phyloP scores from a whole-genome alignment of 192 early-diverging fungal genomes.

The Spizellomyces punctatus region DNA sequence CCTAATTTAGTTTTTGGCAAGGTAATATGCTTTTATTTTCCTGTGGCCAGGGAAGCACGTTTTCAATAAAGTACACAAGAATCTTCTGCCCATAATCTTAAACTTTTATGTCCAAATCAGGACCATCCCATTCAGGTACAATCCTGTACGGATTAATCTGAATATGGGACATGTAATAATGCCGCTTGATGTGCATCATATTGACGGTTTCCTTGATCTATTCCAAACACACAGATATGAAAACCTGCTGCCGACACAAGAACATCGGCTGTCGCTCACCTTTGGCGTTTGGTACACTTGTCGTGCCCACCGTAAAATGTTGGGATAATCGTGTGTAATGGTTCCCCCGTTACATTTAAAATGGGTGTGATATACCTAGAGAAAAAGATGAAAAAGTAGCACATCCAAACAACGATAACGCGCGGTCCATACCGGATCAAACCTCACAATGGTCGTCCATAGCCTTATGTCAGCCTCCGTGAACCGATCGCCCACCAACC shows the following conservation, averaged over 20 bases:
- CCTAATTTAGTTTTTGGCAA: no score
- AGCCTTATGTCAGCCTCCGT: conserved; percentile 95
- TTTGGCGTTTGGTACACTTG: conserved; percentile 81
- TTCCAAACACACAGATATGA: not conserved
- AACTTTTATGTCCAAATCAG: conserved; percentile 8
- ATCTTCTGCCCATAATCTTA: no score
- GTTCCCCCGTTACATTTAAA: conserved; percentile 93
- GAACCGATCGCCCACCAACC: conserved; percentile 74
- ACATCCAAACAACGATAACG: conserved; percentile 21
- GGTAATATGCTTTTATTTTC: no score
- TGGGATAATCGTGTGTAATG: conserved; percentile 86
- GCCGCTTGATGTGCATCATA: conserved; percentile 94
- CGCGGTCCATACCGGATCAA: conserved; percentile 72
- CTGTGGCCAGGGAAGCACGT: no score
- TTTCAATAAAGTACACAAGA: no score
- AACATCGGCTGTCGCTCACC: conserved; percentile 5
- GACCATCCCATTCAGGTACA: conserved; percentile 67
- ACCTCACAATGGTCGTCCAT: conserved; percentile 93
- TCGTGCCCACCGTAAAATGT: conserved; percentile 81
- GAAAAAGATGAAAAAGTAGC: not conserved
- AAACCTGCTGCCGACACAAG: conserved; percentile 11
- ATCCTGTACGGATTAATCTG: conserved; percentile 92
- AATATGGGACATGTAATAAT: conserved; percentile 88
- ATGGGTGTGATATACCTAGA: conserved; percentile 72
- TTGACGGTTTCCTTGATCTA: conserved; percentile 80